Base-by-base conservation (phyloP, 2,329 filamentous ascomycete species). In the Arthrinium phaeospermum region DNA sequence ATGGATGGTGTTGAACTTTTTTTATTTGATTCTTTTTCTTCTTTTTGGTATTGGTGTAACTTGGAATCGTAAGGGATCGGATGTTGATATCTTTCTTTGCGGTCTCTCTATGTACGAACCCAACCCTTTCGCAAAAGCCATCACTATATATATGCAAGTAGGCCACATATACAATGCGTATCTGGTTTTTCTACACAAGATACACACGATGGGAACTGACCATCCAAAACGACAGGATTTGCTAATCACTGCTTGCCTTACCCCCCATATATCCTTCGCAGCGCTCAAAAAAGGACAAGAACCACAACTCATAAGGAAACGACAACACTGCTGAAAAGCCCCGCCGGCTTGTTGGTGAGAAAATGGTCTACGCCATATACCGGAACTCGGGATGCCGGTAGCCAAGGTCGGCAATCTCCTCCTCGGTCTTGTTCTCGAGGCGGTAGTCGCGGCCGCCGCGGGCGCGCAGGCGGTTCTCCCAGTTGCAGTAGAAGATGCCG, bases 381-480 rank as follows among this genome's bases (percentile, higher is more conserved):
- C 86, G 83, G 79, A 89, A 90, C 34, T 85, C 83, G 0, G 89
- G 89, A 76, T 90, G 87, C 51, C 83, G 80, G 75, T 88, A 87
- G 0, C 88, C 89, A 14, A 90, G 77, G 71, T 86, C 83, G 44
- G 77, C 79, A 71, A 85, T 82, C 78, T 90, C 78, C 27, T 81
- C 82, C 73, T 86, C 85, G 3, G 79, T 84, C 61, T 87, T 76
- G 1, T 88, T 88, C 16, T 85, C 83, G 3, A 90, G 79, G 3
- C 88, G 79, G 73, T 85, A 74, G 71, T 88, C 84, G 4, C 88
- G 81, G 74, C 84, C 87, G 6, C 88, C 88, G 7, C 81, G 75
- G 2, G 81, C 83, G 13, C 88, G 81, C 37, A 85, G 78, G 67
- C 77, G 83, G 78, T 90, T 90, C 80, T 90, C 89, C 77, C 84